phyloP scores from a whole-genome alignment of 2,329 filamentous ascomycete genomes.

The Cladobotryum mycophilum region DNA sequence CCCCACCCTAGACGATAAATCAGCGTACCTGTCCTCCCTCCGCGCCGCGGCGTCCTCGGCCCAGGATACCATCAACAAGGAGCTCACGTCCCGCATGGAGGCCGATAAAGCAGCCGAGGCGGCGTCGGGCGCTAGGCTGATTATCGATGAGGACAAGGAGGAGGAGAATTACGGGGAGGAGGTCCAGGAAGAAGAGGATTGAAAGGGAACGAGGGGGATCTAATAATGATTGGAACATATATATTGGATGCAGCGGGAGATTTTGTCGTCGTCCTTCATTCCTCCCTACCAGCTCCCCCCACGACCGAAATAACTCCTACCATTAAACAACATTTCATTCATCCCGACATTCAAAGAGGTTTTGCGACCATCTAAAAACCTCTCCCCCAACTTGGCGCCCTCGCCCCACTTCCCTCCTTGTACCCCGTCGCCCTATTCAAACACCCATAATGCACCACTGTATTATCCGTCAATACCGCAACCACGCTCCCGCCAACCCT shows the following conservation, averaged over 20 bases:
- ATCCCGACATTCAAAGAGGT: background rate
- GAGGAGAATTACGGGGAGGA: conserved; percentile 86
- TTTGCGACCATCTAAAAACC: conserved; percentile 23
- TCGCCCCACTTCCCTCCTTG: conserved; percentile 26
- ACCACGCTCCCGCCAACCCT: conserved; percentile 86
- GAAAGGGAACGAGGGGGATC: conserved; percentile 7
- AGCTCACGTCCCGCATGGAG: conserved; percentile 69
- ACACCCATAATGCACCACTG: conserved; percentile 77
- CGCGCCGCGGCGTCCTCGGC: conserved; percentile 49
- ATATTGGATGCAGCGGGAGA: background rate
- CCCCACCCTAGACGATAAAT: conserved; percentile 39
- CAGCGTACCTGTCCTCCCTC: conserved; percentile 53
- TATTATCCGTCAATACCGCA: conserved; percentile 78
- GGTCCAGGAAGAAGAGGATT: conserved; percentile 57
- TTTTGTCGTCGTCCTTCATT: background rate
- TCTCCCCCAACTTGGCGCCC: conserved; percentile 32
- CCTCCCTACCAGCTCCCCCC: too few relatives aligned
- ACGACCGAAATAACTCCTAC: too few relatives aligned
- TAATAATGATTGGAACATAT: background rate
- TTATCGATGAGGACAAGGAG: conserved; percentile 50
- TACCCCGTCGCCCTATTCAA: conserved; percentile 44
- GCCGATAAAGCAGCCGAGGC: conserved; percentile 55
- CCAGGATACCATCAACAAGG: conserved; percentile 63
- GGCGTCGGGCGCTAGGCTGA: conserved; percentile 10
- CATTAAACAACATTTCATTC: background rate